phyloP scores from a whole-genome alignment of 257 asterid species.

The Anisodus acutangulus region DNA sequence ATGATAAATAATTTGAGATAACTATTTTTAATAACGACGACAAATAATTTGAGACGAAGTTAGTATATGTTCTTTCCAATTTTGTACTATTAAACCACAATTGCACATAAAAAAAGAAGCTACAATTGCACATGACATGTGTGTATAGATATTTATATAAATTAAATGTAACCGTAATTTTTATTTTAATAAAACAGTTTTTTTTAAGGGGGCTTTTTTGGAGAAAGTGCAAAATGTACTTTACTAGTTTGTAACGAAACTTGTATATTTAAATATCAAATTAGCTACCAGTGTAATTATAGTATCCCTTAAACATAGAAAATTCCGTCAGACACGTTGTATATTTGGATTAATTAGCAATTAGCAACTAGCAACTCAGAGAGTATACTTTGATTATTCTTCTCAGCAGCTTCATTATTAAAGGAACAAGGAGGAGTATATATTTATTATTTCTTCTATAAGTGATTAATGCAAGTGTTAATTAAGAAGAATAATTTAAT shows the following conservation, averaged over 20 bases:
- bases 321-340: slow-evolving; percentile 3
- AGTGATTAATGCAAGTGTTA: slow-evolving; percentile 23
- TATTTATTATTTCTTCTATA: slow-evolving; percentile 26
- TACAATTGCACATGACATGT: not conserved
- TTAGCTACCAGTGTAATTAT: not conserved
- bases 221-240: no score
- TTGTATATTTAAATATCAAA: not conserved
- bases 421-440: not conserved
- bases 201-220: no score
- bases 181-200: no score
- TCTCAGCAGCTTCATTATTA: not conserved
- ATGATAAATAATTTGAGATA: no score
- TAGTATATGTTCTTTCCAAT: no score
- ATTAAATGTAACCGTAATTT: not conserved
- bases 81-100: not conserved
- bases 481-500: not conserved
- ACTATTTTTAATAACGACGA: no score
- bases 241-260: not conserved
- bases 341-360: not conserved
- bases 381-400: not conserved
- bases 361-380: not conserved
- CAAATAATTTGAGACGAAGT: no score
- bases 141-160: not conserved
- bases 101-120: not conserved
- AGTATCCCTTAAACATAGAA: not conserved